These are phyloP conservation scores for Bathelium albidoporum DNA, from an alignment of 495 filamentous ascomycete species.

Conservation along the genomic window DNA sequence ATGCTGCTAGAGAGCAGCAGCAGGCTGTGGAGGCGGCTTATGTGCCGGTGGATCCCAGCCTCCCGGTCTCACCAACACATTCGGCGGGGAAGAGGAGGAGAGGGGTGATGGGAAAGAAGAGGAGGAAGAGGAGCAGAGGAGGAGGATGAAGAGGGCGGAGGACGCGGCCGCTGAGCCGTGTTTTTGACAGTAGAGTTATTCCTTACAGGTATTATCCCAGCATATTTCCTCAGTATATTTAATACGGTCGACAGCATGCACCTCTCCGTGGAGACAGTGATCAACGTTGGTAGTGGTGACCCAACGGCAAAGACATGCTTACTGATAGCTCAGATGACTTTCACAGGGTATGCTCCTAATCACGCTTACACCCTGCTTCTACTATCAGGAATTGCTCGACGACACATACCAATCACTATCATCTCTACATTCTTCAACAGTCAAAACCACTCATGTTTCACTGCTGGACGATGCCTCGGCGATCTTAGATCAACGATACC, in stretches of 20 bases:
- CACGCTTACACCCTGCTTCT: too few species aligned
- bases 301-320: neutral
- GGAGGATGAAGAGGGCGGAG: neutral
- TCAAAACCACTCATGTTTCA: neutral
- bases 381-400: too few species aligned
- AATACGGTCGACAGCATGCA: neutral
- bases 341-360: too few species aligned
- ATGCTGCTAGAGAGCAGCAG: too few species aligned
- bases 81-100: slow-evolving; percentile 10
- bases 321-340: neutral
- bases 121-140: neutral
- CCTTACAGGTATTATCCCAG: neutral
- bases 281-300: neutral
- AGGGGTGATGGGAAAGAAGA: neutral
- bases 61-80: neutral
- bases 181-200: neutral
- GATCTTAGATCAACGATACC: neutral
- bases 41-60: too few species aligned
- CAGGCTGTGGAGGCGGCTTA: too few species aligned
- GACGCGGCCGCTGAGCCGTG: neutral
- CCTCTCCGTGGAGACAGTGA: neutral
- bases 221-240: neutral
- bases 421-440: neutral
- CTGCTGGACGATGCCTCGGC: neutral
- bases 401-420: neutral